Evolutionary conservation across 441 rosid genomes (phyloP).

Genomic region (Bocquillonia castaneifolia): DNA sequence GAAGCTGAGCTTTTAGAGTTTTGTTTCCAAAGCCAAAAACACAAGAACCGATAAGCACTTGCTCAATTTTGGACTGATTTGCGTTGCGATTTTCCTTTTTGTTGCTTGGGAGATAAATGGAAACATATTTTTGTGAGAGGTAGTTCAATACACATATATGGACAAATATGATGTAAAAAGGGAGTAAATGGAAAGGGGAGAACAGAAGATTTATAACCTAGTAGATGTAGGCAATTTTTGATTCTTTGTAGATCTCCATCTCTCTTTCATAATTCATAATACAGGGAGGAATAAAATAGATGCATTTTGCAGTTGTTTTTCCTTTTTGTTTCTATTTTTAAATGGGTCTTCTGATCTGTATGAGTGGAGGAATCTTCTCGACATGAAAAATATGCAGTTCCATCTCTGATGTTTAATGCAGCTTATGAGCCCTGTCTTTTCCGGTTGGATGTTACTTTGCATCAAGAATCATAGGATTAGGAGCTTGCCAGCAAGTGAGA

Average conservation of each 20-base stretch:
- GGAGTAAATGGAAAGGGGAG: constrained; percentile 2
- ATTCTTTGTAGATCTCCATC: constrained; percentile 32
- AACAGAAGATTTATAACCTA: constrained; percentile 20
- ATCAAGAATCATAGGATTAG: neutral
- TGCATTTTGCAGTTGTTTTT: neutral
- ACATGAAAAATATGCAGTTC: neutral
- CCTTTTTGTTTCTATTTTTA: neutral
- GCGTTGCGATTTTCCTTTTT: constrained; percentile 26
- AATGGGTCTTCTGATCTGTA: neutral
- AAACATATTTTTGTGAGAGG: constrained; percentile 4
- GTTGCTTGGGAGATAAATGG: constrained; percentile 21
- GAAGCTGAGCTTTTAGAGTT: constrained; percentile 20
- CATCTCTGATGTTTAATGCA: neutral
- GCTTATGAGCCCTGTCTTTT: neutral
- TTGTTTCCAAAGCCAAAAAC: constrained; percentile 21
- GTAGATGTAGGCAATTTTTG: constrained; percentile 39
- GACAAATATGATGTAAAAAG: constrained; percentile 34
- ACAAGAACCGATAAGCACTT: constrained; percentile 11
- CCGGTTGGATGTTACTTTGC: neutral
- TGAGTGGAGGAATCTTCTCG: neutral
- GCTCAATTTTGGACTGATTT: constrained; percentile 27
- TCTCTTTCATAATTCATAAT: neutral
- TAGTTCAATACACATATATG: constrained; percentile 23
- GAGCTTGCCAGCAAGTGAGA: neutral
- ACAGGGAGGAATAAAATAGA: neutral